Percentiles rank a stretch among this genome's conserved stretches.
phyloP scores from a whole-genome alignment of 768 basidiomycete genomes.

The Rhodotorula taiwanensis region DNA sequence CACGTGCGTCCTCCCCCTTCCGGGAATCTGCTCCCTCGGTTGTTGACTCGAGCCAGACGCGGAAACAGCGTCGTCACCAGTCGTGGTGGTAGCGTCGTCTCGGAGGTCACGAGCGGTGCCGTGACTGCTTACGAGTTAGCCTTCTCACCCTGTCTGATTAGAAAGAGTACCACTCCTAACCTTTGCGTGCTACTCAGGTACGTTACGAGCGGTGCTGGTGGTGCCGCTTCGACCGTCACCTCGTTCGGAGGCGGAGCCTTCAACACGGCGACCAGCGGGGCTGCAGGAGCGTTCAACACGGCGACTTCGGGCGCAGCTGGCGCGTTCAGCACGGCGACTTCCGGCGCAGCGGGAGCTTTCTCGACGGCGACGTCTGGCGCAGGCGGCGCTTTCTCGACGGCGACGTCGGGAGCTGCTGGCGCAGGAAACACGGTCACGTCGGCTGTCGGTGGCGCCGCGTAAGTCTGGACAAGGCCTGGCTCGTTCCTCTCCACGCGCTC shows the following conservation, averaged over 20 bases:
- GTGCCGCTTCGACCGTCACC: conserved; percentile 3
- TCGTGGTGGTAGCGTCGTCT: background rate
- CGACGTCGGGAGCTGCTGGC: background rate
- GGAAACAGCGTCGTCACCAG: conserved; percentile 12
- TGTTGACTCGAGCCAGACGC: too few relatives aligned
- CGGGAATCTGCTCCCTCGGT: too few relatives aligned
- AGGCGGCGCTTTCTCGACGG: background rate
- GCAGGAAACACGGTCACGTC: conserved; percentile 1
- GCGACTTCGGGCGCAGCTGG: background rate
- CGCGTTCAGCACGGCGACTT: background rate
- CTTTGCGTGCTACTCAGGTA: background rate
- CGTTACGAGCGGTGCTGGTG: conserved; percentile 3
- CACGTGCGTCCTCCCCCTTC: conserved; percentile 2
- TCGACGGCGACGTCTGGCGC: background rate
- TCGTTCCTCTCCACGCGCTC: background rate
- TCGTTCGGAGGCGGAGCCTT: background rate
- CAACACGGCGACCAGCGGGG: conserved; percentile 1
- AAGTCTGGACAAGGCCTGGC: background rate
- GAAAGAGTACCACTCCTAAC: too few relatives aligned
- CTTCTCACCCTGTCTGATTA: too few relatives aligned
- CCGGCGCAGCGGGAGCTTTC: background rate
- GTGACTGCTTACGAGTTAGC: background rate
- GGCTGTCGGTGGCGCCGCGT: conserved; percentile 2
- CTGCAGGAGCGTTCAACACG: background rate
- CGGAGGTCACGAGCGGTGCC: conserved; percentile 3